phyloP scores from a whole-genome alignment of 192 early-diverging fungal genomes.

The Ambispora gerdemannii region DNA sequence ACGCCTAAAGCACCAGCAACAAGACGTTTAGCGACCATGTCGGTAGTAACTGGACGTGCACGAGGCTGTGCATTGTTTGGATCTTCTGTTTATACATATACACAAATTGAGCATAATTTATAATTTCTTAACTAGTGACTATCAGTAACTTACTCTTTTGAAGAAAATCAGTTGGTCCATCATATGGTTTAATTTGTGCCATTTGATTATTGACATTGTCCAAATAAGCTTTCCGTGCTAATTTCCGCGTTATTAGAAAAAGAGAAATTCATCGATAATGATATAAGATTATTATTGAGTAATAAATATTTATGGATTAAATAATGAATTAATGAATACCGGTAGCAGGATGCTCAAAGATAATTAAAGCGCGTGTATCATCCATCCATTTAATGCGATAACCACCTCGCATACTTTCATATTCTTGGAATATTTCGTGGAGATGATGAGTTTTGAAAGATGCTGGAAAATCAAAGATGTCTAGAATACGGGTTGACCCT shows the following conservation, averaged over 20 bases:
- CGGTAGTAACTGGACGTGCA: slow-evolving; percentile 50
- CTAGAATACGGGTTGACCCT: slow-evolving; percentile 47
- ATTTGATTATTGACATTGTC: slow-evolving; percentile 50
- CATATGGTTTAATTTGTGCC: slow-evolving; percentile 60
- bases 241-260: too few relatives aligned
- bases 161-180: slow-evolving; percentile 47
- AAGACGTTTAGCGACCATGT: slow-evolving; percentile 71
- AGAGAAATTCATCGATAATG: not conserved
- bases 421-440: slow-evolving; percentile 62
- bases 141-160: slow-evolving; percentile 27
- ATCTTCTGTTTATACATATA: not conserved
- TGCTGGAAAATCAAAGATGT: slow-evolving; percentile 60
- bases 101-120: not conserved
- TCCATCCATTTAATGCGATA: slow-evolving; percentile 72
- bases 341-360: slow-evolving; percentile 64
- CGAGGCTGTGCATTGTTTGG: slow-evolving; percentile 39
- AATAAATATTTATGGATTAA: not conserved
- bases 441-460: slow-evolving; percentile 68
- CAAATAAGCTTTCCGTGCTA: slow-evolving; percentile 56
- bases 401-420: slow-evolving; percentile 58
- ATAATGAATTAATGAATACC: slow-evolving; percentile 43
- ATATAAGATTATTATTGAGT: not conserved
- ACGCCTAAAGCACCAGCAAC: slow-evolving; percentile 75
- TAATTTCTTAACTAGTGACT: not conserved
- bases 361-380: slow-evolving; percentile 64